These are phyloP conservation scores for Petrea volubilis DNA, from an alignment of 257 asterid genomes.

Conservation along the genomic window DNA sequence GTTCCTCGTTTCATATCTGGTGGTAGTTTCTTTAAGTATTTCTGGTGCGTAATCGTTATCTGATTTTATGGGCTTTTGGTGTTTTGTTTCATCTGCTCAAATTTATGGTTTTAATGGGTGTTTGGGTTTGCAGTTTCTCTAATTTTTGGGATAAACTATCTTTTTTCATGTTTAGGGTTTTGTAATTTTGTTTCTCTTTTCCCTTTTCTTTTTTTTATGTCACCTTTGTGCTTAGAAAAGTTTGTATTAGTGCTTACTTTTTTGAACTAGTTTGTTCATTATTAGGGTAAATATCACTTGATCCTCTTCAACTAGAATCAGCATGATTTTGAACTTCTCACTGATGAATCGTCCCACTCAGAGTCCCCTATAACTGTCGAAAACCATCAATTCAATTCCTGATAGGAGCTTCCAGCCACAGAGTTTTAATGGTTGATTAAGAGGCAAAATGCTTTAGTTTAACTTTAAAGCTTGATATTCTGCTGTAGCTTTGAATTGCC, in stretches of 20 bases:
- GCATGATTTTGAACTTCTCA: not conserved
- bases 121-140: slow-evolving; percentile 16
- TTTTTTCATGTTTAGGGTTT: not conserved
- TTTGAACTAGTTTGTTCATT: not conserved
- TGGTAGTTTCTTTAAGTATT: not conserved
- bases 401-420: not conserved
- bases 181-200: not conserved
- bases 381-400: not conserved
- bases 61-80: not conserved
- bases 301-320: not conserved
- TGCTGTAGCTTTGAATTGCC: too few relatives aligned
- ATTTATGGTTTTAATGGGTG: not conserved
- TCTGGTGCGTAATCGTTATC: slow-evolving; percentile 10
- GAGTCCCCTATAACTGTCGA: not conserved
- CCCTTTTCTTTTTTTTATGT: not conserved
- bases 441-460: too few relatives aligned
- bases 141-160: not conserved
- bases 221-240: not conserved
- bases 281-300: not conserved
- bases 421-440: not conserved
- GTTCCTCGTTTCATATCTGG: not conserved
- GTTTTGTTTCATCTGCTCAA: not conserved
- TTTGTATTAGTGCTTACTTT: not conserved
- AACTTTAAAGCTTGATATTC: not conserved
- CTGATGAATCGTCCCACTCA: not conserved